Conservation (phyloP, 257 asterid species). For the Lycium ferocissimum region DNA sequence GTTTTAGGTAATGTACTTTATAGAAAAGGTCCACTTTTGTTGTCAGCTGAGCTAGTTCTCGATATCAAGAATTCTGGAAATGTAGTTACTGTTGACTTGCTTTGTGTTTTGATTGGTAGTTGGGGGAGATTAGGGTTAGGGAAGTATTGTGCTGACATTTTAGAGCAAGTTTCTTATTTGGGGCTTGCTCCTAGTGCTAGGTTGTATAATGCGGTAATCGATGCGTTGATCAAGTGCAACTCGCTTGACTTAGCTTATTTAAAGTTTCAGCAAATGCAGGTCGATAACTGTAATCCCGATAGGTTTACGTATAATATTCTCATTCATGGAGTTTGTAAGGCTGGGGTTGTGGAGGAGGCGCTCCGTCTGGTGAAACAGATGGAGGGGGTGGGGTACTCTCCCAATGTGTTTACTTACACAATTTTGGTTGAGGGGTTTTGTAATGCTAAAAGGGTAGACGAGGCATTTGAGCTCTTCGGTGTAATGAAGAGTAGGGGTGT, state of each 20-base stretch:
- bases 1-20: slow-evolving; percentile 67
- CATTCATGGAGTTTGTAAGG: slow-evolving; percentile 92
- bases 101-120: slow-evolving; percentile 72
- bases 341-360: slow-evolving; percentile 89
- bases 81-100: slow-evolving; percentile 64
- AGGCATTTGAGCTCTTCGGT: slow-evolving; percentile 66
- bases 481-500: slow-evolving; percentile 69
- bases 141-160: slow-evolving; percentile 77
- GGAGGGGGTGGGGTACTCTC: slow-evolving; percentile 68
- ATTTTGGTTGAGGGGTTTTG: slow-evolving; percentile 86
- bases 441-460: slow-evolving; percentile 64
- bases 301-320: slow-evolving; percentile 86
- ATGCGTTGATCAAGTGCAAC: slow-evolving; percentile 83
- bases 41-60: slow-evolving; percentile 71
- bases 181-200: slow-evolving; percentile 78
- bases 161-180: slow-evolving; percentile 85
- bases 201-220: slow-evolving; percentile 86
- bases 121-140: slow-evolving; percentile 96
- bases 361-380: slow-evolving; percentile 81
- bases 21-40: slow-evolving; percentile 78
- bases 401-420: slow-evolving; percentile 85
- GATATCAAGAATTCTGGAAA: slow-evolving; percentile 68
- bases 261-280: slow-evolving; percentile 95
- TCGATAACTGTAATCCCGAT: slow-evolving; percentile 78
- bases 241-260: slow-evolving; percentile 93